Base-by-base conservation (phyloP, 371 early-diverging fungal species). In the Actinomortierella wolfii region DNA sequence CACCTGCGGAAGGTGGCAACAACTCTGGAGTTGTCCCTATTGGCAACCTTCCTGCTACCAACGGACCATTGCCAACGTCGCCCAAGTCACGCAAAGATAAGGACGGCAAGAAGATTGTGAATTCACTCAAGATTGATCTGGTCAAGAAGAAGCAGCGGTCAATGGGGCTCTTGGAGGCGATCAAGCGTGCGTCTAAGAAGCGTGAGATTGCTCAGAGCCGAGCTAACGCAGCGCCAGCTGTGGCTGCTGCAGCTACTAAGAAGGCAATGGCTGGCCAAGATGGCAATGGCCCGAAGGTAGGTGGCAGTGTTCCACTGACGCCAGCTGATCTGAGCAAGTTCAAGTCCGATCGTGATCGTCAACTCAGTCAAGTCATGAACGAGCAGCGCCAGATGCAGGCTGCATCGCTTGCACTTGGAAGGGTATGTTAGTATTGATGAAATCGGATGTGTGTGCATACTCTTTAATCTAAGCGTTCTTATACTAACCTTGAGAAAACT, bases 291-390 rank as follows among this genome's bases (percentile, higher is more conserved):
- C 78, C 79, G 0, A 76, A 79, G 57, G 82, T 53, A 67, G 71
- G 49, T 47, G 76, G 56, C 60, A 69, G 55, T 78, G 79, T 58
- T 7, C 57, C 64, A 0, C 47, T 64, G 51, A 75, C 88, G 3
- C 93, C 94, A 2, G 81, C 86, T 54, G 93, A 94, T 49, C 70
- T 95, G 43, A 85, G 86, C 60, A 56, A 81, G 49, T 76, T 86
- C 48, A 93, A 93, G 76, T 81, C 84, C 8, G 88, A 89, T 28
- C 79, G 92, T 18, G 93, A 94, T 49, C 77, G 89, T 17, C 88
- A 89, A 40, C 55, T 90, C 58, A 85, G 80, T 44, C 89, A 92
- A 55, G 83, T 86, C 14, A 49, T 87, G 25, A 68, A 86, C 47
- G 91, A 89, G 59, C 90, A 89, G 56, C 81, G 90, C 8, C 86